Evolutionary conservation across 2,329 filamentous ascomycete species (phyloP), one percentile per base, ranked within the genome.

Genomic region (Fusarium sp.): DNA sequence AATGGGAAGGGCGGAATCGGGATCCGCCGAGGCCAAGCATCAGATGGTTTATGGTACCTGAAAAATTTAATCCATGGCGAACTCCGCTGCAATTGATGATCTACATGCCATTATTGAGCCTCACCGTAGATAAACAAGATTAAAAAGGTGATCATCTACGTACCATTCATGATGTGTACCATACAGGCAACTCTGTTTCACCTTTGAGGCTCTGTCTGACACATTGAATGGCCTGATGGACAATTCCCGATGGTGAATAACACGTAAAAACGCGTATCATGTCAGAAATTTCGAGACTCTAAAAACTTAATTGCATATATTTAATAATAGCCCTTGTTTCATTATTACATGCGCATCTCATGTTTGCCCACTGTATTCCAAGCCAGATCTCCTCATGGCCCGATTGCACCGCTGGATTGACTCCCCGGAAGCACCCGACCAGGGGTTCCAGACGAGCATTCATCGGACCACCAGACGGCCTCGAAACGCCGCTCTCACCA

Each of bases 401-500:
- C 58, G 58, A 66, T 65, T 55, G 53, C 45, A 57, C 62, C 48
- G 49, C 52, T 68, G 46, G 38, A 41, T 23, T 35, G 35, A 60
- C 50, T 35, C 46, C 37, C 68, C 69, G 69, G 69, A 57, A 56
- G 68, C 52, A 64, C 64, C 68, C 69, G 68, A 46, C 53, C 38
- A 55, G 68, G 64, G 46, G 45, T 63, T 65, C 50, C 45, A 45
- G 55, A 35, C 52, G 23, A 50, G 55, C 17, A 33, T 33, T 37
- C 30, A 72, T 71, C 46, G 62, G 60, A 72, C 69, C 69, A 71
- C 67, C 54, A 23, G 42, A 42, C 37, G 54, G 54, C 45, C 64
- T 69, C 69, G 69, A 69, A 72, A 65, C 69, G 33, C 60, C 64
- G 62, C 48, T n/a, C 18, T 38, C 49, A 67, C 58, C 69, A 71